phyloP scores from a whole-genome alignment of 176 grass and related monocot genomes.

The Oryza coarctata region DNA sequence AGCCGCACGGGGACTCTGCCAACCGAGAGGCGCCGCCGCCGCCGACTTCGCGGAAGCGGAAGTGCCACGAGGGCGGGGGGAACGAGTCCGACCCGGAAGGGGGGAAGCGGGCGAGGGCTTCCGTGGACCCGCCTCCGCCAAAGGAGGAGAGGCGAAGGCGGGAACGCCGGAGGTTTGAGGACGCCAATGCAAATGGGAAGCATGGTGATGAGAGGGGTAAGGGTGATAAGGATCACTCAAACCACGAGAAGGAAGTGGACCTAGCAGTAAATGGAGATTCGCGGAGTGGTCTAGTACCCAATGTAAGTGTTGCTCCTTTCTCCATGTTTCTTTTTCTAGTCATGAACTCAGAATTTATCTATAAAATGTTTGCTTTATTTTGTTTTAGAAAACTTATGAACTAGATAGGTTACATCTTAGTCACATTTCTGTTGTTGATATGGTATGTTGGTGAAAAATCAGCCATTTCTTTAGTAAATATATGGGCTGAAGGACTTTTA shows the following conservation, averaged over 20 bases:
- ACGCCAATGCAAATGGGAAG: constrained; percentile 21
- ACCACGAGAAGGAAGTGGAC: constrained; percentile 35
- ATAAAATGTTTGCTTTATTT: neutral
- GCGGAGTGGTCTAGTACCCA: constrained; percentile 28
- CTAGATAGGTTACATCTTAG: neutral
- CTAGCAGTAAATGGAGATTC: constrained; percentile 30
- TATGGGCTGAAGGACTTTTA: neutral
- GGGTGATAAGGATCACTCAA: constrained; percentile 29
- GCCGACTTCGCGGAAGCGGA: constrained; percentile 36
- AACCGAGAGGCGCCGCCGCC: constrained; percentile 29
- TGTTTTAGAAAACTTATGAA: neutral
- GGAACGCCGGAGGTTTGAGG: constrained; percentile 49
- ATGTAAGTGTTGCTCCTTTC: constrained; percentile 50
- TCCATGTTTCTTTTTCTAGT: neutral
- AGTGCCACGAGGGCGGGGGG: constrained; percentile 30
- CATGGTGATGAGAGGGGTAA: constrained; percentile 55
- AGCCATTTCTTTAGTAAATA: neutral
- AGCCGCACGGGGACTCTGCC: constrained; percentile 36
- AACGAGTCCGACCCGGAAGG: constrained; percentile 35
- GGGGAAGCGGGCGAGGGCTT: constrained; percentile 52
- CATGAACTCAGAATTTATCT: neutral
- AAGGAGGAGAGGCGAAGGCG: constrained; percentile 42
- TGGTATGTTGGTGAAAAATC: neutral
- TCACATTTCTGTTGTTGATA: neutral
- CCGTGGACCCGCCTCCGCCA: constrained; percentile 43